Base-by-base conservation (phyloP, 371 early-diverging fungal species). In the Mucor circinelloides region DNA sequence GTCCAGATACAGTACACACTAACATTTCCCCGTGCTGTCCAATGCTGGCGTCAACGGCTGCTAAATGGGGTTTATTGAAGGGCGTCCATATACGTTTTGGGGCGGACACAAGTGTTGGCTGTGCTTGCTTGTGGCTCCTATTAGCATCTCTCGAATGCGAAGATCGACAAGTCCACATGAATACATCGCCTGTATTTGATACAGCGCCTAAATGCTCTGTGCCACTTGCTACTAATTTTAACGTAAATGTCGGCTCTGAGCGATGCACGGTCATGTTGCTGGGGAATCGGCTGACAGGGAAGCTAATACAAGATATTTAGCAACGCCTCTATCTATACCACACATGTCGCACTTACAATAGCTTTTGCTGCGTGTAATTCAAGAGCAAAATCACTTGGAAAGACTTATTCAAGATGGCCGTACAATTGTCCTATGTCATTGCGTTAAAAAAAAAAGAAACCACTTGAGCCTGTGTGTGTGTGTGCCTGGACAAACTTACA, bases 21-120 rank as follows among this genome's bases (percentile, higher is more conserved):
- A 88, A 72, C 0, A 85, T 63, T 4, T 84, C 80, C 0, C 87
- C 87, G 52, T 81, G 71, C 40, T 84, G 87, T 0, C 89, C 89
- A 52, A 88, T 66, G 19, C 77, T 71, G 2, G 79, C 84, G 71
- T 81, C 80, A 0, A 48, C 66, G 48, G 83, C 84, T 52, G 66
- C 78, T 57, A 74, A 67, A 67, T 71, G 78, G 27, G 73, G 67
- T 66, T 68, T 80, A 56, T 69, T 67, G 28, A 30, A 17, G 34
- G 36, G 71, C 25, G 77, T 62, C 87, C 87, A 88, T 1, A 86
- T 74, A 10, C 85, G 73, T 28, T 79, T 69, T 1, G 87, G 87
- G 6, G 59, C 31, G 23, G 68, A 62, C 6, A 72, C 63, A 0
- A 64, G 25, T 5, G 56, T 67, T 25, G 17, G 36, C 30, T 28